Conservation (phyloP, 306 rosid genomes). For the Rosa rugosa region DNA sequence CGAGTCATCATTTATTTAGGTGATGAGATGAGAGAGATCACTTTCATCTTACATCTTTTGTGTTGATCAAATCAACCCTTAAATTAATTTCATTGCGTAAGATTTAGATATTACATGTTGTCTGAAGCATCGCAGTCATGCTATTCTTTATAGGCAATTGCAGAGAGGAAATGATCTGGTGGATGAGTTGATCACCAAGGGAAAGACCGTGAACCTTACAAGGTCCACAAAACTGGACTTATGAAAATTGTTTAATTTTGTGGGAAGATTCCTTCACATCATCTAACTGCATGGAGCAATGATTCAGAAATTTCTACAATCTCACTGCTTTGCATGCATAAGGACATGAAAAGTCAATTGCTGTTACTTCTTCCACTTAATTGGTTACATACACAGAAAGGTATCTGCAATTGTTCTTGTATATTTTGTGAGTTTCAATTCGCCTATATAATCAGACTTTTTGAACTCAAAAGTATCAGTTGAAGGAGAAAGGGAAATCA, state of each 20-base stretch:
- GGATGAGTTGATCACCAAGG: background rate
- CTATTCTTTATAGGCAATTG: background rate
- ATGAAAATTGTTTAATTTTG: background rate
- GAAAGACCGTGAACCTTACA: background rate
- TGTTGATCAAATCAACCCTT: background rate
- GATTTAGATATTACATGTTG: background rate
- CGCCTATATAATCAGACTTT: too few species aligned
- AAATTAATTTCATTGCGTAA: background rate
- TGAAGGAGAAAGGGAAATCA: too few species aligned
- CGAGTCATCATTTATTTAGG: too few species aligned
- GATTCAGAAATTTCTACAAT: background rate
- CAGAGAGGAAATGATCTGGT: background rate
- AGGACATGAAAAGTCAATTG: constrained; percentile 21
- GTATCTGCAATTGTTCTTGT: too few species aligned
- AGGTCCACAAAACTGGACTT: background rate
- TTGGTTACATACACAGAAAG: too few species aligned
- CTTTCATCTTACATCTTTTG: background rate
- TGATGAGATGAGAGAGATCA: too few species aligned
- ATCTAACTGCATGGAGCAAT: background rate
- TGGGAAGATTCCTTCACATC: background rate
- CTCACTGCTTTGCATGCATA: background rate
- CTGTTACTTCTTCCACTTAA: background rate
- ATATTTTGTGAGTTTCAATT: too few species aligned
- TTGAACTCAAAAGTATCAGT: too few species aligned
- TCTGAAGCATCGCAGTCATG: background rate